Conservation (phyloP, 257 asterid genomes). For the Solanum acaule region DNA sequence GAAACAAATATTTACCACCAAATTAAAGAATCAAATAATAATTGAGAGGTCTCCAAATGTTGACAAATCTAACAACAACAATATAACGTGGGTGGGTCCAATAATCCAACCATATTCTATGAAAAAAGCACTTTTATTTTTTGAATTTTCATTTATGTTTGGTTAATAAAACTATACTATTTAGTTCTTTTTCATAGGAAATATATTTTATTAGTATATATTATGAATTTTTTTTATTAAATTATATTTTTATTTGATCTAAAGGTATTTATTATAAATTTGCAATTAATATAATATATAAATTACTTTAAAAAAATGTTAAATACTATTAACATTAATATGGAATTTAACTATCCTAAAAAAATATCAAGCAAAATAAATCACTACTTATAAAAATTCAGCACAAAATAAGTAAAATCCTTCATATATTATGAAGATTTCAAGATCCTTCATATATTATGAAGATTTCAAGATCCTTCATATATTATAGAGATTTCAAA, state of each 20-base stretch:
- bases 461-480: background rate
- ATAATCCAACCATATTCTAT: background rate
- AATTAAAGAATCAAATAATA: background rate
- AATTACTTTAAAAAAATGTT: too few relatives aligned
- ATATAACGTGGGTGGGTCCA: background rate
- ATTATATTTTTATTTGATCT: too few relatives aligned
- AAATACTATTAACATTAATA: too few relatives aligned
- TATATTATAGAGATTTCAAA: too few relatives aligned
- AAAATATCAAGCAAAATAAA: background rate
- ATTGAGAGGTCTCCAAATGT: background rate
- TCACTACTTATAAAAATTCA: too few relatives aligned
- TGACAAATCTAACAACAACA: background rate
- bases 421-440: background rate
- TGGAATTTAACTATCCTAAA: too few relatives aligned
- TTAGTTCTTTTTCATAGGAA: too few relatives aligned
- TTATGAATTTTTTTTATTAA: too few relatives aligned
- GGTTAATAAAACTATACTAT: background rate
- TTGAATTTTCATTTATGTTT: background rate
- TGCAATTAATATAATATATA: too few relatives aligned
- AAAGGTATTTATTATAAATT: too few relatives aligned
- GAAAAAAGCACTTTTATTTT: background rate
- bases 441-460: background rate
- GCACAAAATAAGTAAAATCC: too few relatives aligned
- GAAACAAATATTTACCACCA: background rate
- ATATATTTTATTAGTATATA: too few relatives aligned